Conservation (phyloP, 257 asterid genomes). For the Datura wrightii region DNA sequence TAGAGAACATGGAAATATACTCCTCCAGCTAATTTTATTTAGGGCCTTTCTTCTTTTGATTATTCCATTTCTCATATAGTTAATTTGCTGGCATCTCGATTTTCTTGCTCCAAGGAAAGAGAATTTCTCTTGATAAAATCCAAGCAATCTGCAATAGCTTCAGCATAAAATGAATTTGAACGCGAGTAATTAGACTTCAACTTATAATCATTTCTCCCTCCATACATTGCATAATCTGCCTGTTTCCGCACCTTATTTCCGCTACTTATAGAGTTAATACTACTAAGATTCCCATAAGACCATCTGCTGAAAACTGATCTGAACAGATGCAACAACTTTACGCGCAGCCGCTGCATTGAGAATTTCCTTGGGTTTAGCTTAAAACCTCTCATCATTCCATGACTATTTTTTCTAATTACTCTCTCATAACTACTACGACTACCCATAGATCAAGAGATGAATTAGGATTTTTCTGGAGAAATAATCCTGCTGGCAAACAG, state of each 20-base stretch:
- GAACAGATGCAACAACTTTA: slow-evolving; percentile 45
- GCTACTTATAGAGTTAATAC: background rate
- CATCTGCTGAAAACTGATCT: slow-evolving; percentile 37
- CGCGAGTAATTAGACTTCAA: slow-evolving; percentile 37
- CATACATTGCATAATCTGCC: slow-evolving; percentile 29
- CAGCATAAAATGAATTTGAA: slow-evolving; percentile 62
- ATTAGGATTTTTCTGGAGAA: background rate
- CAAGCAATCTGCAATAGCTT: slow-evolving; percentile 63
- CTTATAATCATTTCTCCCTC: background rate
- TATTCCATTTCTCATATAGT: background rate
- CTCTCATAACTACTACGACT: slow-evolving; percentile 38
- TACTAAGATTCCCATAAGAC: slow-evolving; percentile 30
- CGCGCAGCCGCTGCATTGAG: slow-evolving; percentile 43
- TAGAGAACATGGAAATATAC: background rate
- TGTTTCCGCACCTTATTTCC: slow-evolving; percentile 25
- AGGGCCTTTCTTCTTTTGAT: background rate
- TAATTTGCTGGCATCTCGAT: background rate
- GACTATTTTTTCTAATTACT: slow-evolving; percentile 31
- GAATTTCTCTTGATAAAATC: slow-evolving; percentile 65
- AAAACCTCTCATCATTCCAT: slow-evolving; percentile 43
- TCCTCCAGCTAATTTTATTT: background rate
- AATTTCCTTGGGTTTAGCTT: slow-evolving; percentile 47
- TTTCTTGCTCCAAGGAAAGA: slow-evolving; percentile 43
- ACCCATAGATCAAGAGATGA: background rate
- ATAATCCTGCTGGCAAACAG: background rate